These are phyloP conservation scores for Eucalyptus albens DNA, from an alignment of 345 rosid species.

Conservation along the genomic window DNA sequence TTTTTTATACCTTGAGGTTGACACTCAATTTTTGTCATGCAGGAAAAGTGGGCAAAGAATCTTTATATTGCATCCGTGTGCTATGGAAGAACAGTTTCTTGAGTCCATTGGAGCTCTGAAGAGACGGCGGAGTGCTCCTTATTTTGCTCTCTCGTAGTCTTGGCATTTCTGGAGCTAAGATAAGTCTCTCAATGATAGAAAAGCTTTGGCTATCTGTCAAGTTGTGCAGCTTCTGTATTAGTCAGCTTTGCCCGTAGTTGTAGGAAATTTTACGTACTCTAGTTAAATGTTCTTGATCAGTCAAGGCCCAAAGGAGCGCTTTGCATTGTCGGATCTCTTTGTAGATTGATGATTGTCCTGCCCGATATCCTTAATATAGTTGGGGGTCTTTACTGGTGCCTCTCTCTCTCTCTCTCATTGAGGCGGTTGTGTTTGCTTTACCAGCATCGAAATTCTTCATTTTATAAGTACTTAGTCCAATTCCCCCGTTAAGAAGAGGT, in stretches of 20 bases:
- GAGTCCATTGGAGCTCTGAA: not conserved
- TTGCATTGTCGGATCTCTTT: not conserved
- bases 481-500: not conserved
- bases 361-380: not conserved
- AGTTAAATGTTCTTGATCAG: not conserved
- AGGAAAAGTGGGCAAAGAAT: constrained; percentile 37
- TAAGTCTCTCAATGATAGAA: not conserved
- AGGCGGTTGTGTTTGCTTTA: not conserved
- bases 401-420: not conserved
- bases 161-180: not conserved
- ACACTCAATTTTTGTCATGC: not conserved
- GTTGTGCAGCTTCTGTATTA: not conserved
- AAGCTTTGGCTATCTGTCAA: not conserved
- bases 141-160: not conserved
- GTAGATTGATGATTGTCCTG: not conserved
- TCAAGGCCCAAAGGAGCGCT: not conserved
- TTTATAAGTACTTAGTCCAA: not conserved
- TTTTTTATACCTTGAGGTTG: not conserved
- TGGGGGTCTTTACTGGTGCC: not conserved
- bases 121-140: not conserved
- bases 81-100: constrained; percentile 30
- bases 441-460: not conserved
- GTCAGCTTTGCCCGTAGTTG: not conserved
- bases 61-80: constrained; percentile 10
- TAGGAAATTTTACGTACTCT: not conserved